phyloP scores from a whole-genome alignment of 805 yeast species.

The Lipomyces mesembrius region DNA sequence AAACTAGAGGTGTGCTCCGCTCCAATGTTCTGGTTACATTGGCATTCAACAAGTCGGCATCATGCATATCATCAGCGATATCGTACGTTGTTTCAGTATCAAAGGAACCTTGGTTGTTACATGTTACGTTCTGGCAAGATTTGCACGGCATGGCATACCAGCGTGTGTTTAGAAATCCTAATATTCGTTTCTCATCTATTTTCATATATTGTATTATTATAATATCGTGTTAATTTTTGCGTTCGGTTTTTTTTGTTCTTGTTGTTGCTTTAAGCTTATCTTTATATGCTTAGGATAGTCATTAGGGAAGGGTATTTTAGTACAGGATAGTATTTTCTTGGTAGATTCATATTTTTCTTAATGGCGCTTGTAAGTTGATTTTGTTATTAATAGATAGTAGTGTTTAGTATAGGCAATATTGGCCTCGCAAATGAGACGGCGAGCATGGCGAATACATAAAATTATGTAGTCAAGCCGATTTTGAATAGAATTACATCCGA shows the following conservation, averaged over 20 bases:
- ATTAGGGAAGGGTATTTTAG: background rate
- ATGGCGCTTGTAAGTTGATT: background rate
- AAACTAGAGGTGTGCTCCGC: background rate
- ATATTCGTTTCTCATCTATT: background rate
- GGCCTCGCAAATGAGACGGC: background rate
- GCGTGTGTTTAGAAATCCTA: too few species aligned
- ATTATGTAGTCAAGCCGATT: too few species aligned
- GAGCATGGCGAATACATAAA: too few species aligned
- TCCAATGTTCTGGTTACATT: background rate
- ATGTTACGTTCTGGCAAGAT: too few species aligned
- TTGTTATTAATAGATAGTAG: background rate
- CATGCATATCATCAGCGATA: background rate
- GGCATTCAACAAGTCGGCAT: background rate
- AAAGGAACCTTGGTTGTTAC: too few species aligned
- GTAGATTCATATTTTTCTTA: conserved; percentile 1
- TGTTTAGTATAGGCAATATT: too few species aligned
- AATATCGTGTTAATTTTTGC: background rate
- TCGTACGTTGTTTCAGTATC: background rate
- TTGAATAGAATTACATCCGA: too few species aligned
- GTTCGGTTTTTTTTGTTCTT: background rate
- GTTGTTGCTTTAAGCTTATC: background rate
- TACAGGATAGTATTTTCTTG: background rate
- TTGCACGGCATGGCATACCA: too few species aligned
- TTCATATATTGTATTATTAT: background rate
- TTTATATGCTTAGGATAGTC: background rate